These are phyloP conservation scores for Holtermanniella nyarrowii DNA, from an alignment of 768 basidiomycete genomes.

Conservation along the genomic window DNA sequence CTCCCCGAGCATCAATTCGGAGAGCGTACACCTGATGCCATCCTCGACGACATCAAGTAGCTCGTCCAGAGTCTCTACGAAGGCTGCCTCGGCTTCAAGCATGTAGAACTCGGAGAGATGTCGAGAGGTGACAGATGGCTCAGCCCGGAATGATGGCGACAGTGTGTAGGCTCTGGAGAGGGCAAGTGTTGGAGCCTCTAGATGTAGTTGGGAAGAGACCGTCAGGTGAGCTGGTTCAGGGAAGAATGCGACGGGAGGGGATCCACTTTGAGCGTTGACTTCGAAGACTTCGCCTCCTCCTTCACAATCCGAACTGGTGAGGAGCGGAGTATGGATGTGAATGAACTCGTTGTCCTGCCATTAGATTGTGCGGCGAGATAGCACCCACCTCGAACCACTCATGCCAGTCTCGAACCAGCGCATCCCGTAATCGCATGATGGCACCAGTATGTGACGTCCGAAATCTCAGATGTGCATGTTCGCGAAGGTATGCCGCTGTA, in stretches of 20 bases:
- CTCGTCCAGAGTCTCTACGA: constrained; percentile 45
- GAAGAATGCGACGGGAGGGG: constrained; percentile 14
- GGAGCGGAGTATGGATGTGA: constrained; percentile 70
- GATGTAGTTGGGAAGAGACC: constrained; percentile 90
- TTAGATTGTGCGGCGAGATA: background rate
- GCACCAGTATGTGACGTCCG: constrained; percentile 62
- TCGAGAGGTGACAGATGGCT: constrained; percentile 73
- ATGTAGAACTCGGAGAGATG: constrained; percentile 98
- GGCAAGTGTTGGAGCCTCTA: constrained; percentile 72
- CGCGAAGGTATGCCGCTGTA: constrained; percentile 67
- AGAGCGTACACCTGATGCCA: constrained; percentile 45
- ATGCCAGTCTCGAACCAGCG: constrained; percentile 51
- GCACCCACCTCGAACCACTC: constrained; percentile 62
- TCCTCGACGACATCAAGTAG: constrained; percentile 54
- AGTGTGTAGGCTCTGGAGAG: constrained; percentile 81
- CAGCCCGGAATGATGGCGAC: constrained; percentile 88
- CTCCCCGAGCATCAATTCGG: constrained; percentile 8
- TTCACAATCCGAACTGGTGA: constrained; percentile 89
- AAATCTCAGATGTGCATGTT: constrained; percentile 76
- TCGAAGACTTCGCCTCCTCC: constrained; percentile 89
- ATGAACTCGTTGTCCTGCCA: constrained; percentile 63
- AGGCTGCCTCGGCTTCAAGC: constrained; percentile 91
- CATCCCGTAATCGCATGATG: constrained; percentile 63
- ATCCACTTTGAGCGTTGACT: constrained; percentile 35
- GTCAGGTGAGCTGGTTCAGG: constrained; percentile 58